A percentile compares a stretch with the other conserved stretches of the same genome.
Evolutionary conservation across 2,329 filamentous ascomycete genomes (phyloP).

Genomic region (Colletotrichum noveboracense): DNA sequence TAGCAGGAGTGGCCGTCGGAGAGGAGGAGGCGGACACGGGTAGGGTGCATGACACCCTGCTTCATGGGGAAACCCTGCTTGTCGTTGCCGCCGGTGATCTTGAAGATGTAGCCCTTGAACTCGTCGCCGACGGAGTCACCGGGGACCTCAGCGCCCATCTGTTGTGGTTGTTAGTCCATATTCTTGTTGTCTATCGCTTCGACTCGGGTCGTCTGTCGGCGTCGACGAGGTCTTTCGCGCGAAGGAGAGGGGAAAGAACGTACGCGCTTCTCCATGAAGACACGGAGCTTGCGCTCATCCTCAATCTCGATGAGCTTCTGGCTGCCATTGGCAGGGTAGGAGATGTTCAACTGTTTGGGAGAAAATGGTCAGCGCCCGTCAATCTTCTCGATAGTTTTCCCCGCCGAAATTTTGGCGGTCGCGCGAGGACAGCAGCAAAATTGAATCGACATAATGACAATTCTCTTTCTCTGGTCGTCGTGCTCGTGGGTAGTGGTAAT

Average conservation of each 20-base stretch:
- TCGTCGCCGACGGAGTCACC: slow-evolving; percentile 97
- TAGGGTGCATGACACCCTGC: slow-evolving; percentile 99
- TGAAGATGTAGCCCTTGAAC: slow-evolving; percentile 99
- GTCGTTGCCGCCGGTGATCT: slow-evolving; percentile 99
- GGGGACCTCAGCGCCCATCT: slow-evolving; percentile 90
- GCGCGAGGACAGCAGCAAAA: not conserved
- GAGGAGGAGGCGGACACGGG: slow-evolving; percentile 97
- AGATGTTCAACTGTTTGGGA: slow-evolving; percentile 64
- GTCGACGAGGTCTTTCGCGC: not conserved
- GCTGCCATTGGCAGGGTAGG: slow-evolving; percentile 98
- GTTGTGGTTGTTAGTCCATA: slow-evolving; percentile 38
- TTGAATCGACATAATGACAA: not conserved
- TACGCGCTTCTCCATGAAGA: slow-evolving; percentile 98
- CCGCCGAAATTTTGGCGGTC: not conserved
- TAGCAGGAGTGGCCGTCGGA: slow-evolving; percentile 98
- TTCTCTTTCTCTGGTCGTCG: not conserved
- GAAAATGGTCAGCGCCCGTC: slow-evolving; percentile 35
- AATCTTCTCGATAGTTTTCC: not conserved
- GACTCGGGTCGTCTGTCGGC: slow-evolving; percentile 7
- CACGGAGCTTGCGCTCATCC: slow-evolving; percentile 98
- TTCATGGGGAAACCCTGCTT: slow-evolving; percentile 99
- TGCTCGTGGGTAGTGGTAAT: not conserved
- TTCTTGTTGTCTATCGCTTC: slow-evolving; percentile 5
- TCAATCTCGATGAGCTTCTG: slow-evolving; percentile 99
- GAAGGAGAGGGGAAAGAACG: slow-evolving; percentile 37